phyloP scores from a whole-genome alignment of 2,329 filamentous ascomycete genomes.

The Fusarium illudens region DNA sequence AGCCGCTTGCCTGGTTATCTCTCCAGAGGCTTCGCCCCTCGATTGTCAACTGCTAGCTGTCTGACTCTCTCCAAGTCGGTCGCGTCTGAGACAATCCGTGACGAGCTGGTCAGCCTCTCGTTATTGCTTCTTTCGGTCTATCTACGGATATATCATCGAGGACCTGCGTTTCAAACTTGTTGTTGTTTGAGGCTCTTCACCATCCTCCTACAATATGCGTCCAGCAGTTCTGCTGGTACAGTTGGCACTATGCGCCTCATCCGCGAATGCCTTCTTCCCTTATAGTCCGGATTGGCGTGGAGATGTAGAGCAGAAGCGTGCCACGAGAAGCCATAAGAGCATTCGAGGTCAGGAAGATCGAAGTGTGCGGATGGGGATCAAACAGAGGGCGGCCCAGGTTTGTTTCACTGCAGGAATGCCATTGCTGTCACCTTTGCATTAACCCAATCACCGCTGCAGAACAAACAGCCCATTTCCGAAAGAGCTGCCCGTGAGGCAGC shows the following conservation, averaged over 20 bases:
- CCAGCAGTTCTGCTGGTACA: constrained; percentile 51
- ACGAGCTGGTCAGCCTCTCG: constrained; percentile 20
- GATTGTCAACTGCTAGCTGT: not conserved
- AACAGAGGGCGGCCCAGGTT: constrained; percentile 49
- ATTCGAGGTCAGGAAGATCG: constrained; percentile 15
- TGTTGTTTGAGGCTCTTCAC: not conserved
- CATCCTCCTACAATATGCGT: constrained; percentile 50
- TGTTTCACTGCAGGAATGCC: constrained; percentile 19
- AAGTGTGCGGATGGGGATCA: constrained; percentile 53
- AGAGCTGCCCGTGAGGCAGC: constrained; percentile 51
- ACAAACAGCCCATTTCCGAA: constrained; percentile 44
- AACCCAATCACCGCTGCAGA: constrained; percentile 40
- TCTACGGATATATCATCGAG: constrained; percentile 19
- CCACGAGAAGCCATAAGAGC: constrained; percentile 37
- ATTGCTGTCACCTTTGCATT: constrained; percentile 13
- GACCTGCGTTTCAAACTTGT: not conserved
- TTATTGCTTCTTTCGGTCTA: constrained; percentile 10
- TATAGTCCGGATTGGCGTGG: constrained; percentile 52
- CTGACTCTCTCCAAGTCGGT: constrained; percentile 12
- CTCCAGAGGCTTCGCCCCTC: constrained; percentile 16
- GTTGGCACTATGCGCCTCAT: constrained; percentile 58
- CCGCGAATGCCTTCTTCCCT: constrained; percentile 58
- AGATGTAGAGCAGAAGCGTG: constrained; percentile 38
- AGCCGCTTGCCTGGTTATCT: constrained; percentile 11
- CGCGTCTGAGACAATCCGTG: constrained; percentile 36